phyloP scores from a whole-genome alignment of 2,329 filamentous ascomycete genomes.

The Beauveria rudraprayagi region DNA sequence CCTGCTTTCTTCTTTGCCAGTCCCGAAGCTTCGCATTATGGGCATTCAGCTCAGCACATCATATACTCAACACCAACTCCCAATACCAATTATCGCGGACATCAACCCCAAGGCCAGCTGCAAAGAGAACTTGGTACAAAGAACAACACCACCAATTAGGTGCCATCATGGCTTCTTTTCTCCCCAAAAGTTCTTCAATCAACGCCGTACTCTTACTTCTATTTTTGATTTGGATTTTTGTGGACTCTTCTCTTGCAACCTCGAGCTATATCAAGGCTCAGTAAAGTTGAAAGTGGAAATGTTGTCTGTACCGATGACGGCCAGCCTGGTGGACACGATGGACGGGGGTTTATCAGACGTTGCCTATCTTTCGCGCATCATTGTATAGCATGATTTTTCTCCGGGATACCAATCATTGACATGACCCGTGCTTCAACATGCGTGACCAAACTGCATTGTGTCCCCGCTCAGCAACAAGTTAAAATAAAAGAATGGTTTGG shows the following conservation, averaged over 20 bases:
- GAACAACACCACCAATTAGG: neutral
- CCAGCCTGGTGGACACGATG: neutral
- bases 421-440: neutral
- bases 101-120: neutral
- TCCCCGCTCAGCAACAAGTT: too few species aligned
- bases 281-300: neutral
- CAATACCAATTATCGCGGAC: neutral
- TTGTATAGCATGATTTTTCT: slow-evolving; percentile 10
- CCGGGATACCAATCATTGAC: slow-evolving; percentile 10
- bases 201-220: neutral
- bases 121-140: neutral
- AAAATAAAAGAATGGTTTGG: neutral
- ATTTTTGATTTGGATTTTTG: neutral
- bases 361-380: neutral
- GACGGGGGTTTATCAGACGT: neutral
- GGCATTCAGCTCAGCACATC: neutral
- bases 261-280: neutral
- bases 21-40: neutral
- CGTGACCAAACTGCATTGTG: neutral
- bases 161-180: neutral
- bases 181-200: neutral
- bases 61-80: neutral
- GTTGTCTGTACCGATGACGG: neutral
- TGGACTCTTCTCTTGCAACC: neutral
- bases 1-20: neutral